These are phyloP conservation scores for Clavaria fumosa DNA, from an alignment of 768 basidiomycete species.

Conservation along the genomic window DNA sequence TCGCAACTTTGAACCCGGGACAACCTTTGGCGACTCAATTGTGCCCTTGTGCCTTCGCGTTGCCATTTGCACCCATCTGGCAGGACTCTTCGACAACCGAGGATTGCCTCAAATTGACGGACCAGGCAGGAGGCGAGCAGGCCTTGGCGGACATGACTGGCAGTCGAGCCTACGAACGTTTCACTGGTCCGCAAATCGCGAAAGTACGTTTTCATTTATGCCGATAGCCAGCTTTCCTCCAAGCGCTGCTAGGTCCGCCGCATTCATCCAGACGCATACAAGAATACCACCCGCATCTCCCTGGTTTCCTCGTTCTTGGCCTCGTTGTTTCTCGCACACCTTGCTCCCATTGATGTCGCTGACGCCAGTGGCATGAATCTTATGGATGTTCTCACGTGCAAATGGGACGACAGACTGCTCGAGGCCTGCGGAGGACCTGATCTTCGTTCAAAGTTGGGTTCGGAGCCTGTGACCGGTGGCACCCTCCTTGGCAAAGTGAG, in stretches of 20 bases:
- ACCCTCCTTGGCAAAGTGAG: slow-evolving; percentile 47
- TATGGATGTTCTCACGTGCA: slow-evolving; percentile 58
- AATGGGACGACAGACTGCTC: slow-evolving; percentile 59
- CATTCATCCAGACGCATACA: slow-evolving; percentile 37
- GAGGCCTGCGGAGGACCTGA: slow-evolving; percentile 53
- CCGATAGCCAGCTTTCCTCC: neutral
- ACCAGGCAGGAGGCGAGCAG: slow-evolving; percentile 51
- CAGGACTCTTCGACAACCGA: slow-evolving; percentile 75
- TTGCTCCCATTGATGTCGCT: slow-evolving; percentile 73
- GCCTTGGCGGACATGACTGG: slow-evolving; percentile 63
- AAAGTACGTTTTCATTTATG: slow-evolving; percentile 29
- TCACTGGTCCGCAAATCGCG: slow-evolving; percentile 76
- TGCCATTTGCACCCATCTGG: slow-evolving; percentile 67
- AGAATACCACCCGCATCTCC: slow-evolving; percentile 49
- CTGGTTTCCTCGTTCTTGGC: slow-evolving; percentile 74
- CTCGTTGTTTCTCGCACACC: slow-evolving; percentile 62
- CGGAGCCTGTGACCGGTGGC: slow-evolving; percentile 64
- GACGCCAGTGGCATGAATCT: slow-evolving; percentile 89
- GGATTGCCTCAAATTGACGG: slow-evolving; percentile 59
- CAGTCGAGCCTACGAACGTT: slow-evolving; percentile 74
- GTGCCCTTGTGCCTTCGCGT: slow-evolving; percentile 47
- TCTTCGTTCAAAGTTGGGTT: slow-evolving; percentile 54
- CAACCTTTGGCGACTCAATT: slow-evolving; percentile 45
- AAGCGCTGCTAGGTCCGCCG: slow-evolving; percentile 35
- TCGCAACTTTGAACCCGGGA: slow-evolving; percentile 37